phyloP scores from a whole-genome alignment of 129 eudicot species.

The Lonicera japonica region DNA sequence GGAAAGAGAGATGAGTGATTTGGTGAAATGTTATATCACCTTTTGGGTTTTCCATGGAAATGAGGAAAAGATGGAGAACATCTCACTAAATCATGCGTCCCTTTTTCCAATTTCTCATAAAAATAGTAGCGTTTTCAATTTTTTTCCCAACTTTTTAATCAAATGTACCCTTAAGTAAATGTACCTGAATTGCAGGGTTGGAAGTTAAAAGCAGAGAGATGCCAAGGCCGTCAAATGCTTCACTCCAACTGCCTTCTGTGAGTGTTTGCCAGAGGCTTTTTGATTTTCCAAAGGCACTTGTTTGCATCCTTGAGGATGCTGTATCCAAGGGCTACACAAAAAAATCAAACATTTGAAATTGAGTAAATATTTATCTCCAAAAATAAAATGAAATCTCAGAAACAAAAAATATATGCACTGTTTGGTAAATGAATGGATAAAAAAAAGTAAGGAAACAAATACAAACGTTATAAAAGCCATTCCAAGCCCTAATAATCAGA shows the following conservation, averaged over 20 bases:
- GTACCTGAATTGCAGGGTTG: conserved; percentile 76
- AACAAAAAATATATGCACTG: background rate
- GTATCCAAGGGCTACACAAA: conserved; percentile 63
- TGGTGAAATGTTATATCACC: too few species aligned
- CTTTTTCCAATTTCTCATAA: too few species aligned
- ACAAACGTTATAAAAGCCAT: background rate
- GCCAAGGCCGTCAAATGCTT: conserved; percentile 75
- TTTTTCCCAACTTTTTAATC: too few species aligned
- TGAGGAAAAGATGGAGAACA: too few species aligned
- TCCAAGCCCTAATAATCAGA: background rate
- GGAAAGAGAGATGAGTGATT: too few species aligned
- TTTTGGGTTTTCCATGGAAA: too few species aligned
- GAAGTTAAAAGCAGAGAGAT: conserved; percentile 66
- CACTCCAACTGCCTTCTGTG: conserved; percentile 59
- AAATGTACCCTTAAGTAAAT: too few species aligned
- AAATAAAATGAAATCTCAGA: too few species aligned
- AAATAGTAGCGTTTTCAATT: too few species aligned
- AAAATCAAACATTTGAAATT: background rate
- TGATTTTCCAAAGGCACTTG: conserved; percentile 66
- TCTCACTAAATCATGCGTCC: too few species aligned
- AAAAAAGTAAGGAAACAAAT: background rate
- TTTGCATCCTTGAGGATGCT: conserved; percentile 70
- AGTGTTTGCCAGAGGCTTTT: conserved; percentile 67
- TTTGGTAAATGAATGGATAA: background rate
- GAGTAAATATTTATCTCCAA: background rate